Evolutionary conservation across 2,329 filamentous ascomycete genomes (phyloP), one percentile per base, ranked within the genome.

Genomic region (Cladosporium sp.): DNA sequence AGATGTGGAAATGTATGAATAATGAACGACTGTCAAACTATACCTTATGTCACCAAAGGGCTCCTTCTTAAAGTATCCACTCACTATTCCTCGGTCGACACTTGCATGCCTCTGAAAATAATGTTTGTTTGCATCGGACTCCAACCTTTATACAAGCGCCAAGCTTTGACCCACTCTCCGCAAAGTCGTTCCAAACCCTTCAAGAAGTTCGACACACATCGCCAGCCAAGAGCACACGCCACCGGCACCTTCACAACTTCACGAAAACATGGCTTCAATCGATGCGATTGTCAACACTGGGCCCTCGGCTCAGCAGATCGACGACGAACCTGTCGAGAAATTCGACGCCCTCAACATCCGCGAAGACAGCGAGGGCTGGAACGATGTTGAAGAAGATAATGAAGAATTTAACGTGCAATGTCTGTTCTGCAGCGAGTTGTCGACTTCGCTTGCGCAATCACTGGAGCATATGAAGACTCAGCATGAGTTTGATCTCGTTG

Each of bases 351-450:
- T 73, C 55, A 69, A 73, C 53, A 66, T 75, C 50, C 68, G 71
- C 26, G 73, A 75, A 21, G 76, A 78, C 52, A 76, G 74, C 31
- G 77, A 78, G 29, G 80, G 78, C 49, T 82, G 80, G 80, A 78
- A 82, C 68, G 80, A 82, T 69, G 73, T 77, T 16, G 78, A 81
- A 66, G 76, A 78, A 21, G 78, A 79, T 37, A 75, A 74, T 16
- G 78, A 80, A 64, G 71, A 71, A 16, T 64, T 79, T 26, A 75
- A 71, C 26, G 69, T 80, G 50, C 71, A 79, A 62, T 80, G 79
- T 68, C 70, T 82, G 44, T 75, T 82, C 55, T 80, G 77, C 67
- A 72, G 77, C 12, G 71, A 76, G 37, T 72, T 66, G 8, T 79
- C 78, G 40, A 67, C 72, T 2, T 68, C 72, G 35, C 74, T 73